Base-by-base conservation (phyloP, 371 early-diverging fungal species). In the Blakeslea trispora region DNA sequence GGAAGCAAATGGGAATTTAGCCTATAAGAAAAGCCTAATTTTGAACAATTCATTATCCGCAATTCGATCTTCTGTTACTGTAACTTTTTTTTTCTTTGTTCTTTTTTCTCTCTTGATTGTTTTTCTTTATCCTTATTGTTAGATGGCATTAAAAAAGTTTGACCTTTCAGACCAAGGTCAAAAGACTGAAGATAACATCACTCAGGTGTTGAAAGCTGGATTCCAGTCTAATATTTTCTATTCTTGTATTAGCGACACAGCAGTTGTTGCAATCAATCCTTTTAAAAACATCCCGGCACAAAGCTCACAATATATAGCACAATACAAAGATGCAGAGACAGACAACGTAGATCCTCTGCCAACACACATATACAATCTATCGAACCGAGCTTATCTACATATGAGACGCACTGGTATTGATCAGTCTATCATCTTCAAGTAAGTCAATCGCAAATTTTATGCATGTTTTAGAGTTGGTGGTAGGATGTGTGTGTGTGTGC, bases 281-380 rank as follows among this genome's bases (percentile, higher is more conserved):
- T 75, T 64, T 57, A 75, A 69, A 40, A 75, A 63, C 68, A 60
- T 41, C 74, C 21, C 81, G 21, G 13, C 5, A 3, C 44, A 57
- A 24, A 65, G 88, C 7, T 75, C 86, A 56, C 85, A 90, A 37
- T 91, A 93, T 70, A 90, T 87, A 11, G 75, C 86, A 21, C 86
- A 85, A 57, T 89, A 89, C 69, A 84, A 85, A 68, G 82, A 83
- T 49, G 69, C 81, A 1, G 78, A 86, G 8, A 77, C 89, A 61
- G 87, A 91, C 34, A 47, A 58, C 24, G 55, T 49, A 11, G 53
- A 55, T 15, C 56, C 56, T 17, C 65, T 86, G 52, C 73, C 84
- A 5, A 93, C 98, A 4, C 99, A 97, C 70, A 84, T 94, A 10
- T 97, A 88, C 70, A 87, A 91, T 58, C 67, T 91, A 44, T 87